Conservation (phyloP, 306 rosid genomes). For the Amphicarpaea edgeworthii region DNA sequence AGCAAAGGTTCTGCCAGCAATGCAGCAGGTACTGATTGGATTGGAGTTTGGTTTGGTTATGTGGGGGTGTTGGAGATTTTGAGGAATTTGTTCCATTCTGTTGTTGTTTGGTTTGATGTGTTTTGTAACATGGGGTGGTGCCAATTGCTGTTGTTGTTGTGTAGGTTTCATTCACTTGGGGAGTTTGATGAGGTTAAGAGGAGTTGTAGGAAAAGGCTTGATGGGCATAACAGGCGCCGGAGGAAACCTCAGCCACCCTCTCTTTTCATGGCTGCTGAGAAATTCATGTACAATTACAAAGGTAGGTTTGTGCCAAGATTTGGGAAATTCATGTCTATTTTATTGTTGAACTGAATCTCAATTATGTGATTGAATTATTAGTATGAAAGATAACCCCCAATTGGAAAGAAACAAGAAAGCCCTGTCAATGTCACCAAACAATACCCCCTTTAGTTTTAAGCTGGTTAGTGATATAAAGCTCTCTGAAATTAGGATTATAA, state of each 20-base stretch:
- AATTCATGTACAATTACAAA: constrained; percentile 57
- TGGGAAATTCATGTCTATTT: no score
- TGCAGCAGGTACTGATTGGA: constrained; percentile 77
- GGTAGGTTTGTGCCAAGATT: constrained; percentile 66
- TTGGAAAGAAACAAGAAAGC: background rate
- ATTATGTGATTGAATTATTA: background rate
- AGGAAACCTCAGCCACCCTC: constrained; percentile 83
- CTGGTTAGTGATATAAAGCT: constrained; percentile 27
- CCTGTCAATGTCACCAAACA: background rate
- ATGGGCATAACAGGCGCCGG: constrained; percentile 82
- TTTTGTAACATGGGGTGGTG: constrained; percentile 32
- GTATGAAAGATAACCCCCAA: background rate
- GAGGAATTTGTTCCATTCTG: constrained; percentile 33
- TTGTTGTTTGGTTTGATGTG: constrained; percentile 9
- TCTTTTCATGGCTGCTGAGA: constrained; percentile 64
- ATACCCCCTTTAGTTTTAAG: constrained; percentile 7
- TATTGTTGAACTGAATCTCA: constrained; percentile 13
- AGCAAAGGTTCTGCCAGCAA: constrained; percentile 94
- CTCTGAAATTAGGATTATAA: background rate
- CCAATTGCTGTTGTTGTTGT: constrained; percentile 33
- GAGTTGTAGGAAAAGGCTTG: constrained; percentile 91
- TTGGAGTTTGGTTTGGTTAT: background rate
- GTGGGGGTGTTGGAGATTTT: constrained; percentile 21
- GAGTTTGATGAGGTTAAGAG: constrained; percentile 91
- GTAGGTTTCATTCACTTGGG: constrained; percentile 84